Evolutionary conservation across 139 green algal species (phyloP).

Genomic region (Spirogloea muscicola): DNA sequence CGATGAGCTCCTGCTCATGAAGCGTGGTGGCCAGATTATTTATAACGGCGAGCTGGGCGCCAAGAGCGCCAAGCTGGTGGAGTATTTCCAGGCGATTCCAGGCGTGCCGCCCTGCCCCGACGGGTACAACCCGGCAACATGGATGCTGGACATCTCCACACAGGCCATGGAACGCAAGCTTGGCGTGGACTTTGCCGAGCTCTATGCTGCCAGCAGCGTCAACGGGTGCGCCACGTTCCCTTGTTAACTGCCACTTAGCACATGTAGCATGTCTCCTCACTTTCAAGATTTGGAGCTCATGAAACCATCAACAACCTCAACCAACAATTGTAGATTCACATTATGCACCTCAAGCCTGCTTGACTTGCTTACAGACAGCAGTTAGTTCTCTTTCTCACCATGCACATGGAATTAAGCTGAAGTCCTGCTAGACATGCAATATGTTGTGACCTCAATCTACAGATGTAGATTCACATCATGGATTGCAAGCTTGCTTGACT

Average conservation of each 20-base stretch:
- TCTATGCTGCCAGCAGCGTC: conserved; percentile 11
- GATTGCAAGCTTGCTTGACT: no score
- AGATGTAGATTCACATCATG: no score
- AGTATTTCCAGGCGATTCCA: conserved; percentile 26
- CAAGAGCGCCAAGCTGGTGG: conserved; percentile 53
- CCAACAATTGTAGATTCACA: no score
- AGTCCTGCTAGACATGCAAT: no score
- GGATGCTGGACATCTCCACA: conserved; percentile 69
- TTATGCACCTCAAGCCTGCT: no score
- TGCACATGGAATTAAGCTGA: no score
- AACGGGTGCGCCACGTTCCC: background rate
- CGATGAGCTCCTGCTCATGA: conserved; percentile 63
- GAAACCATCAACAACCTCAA: no score
- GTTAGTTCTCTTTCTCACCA: background rate
- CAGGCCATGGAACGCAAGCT: conserved; percentile 13
- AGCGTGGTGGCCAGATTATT: conserved; percentile 66
- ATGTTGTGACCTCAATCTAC: no score
- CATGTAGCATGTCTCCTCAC: background rate
- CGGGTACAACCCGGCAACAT: conserved; percentile 70
- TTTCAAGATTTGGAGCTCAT: background rate
- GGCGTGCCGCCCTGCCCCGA: conserved; percentile 30
- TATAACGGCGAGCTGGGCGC: conserved; percentile 79
- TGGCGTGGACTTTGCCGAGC: conserved; percentile 31
- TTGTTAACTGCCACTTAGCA: background rate
- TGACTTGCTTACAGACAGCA: background rate